Percentiles rank a stretch among this genome's conserved stretches.
phyloP scores from a whole-genome alignment of 305 asterid species.

The Salvia sclarea region DNA sequence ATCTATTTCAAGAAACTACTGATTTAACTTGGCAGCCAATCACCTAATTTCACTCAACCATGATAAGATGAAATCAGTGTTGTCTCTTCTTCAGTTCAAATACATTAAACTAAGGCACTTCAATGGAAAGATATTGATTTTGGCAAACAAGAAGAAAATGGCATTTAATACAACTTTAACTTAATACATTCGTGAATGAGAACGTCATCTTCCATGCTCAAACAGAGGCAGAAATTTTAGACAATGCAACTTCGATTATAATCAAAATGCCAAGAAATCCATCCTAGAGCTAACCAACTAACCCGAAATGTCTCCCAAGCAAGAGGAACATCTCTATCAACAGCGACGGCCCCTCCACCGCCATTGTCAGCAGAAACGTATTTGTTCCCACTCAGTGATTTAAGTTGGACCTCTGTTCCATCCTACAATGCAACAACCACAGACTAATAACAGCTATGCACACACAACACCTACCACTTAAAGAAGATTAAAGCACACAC shows the following conservation, averaged over 20 bases:
- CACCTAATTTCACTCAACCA: neutral
- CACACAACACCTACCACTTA: too few species aligned
- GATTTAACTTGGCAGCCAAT: neutral
- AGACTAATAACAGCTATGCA: neutral
- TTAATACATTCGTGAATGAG: neutral
- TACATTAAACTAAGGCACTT: neutral
- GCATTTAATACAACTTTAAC: neutral
- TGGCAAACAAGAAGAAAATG: neutral
- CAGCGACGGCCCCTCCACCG: constrained; percentile 54
- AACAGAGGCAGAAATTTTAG: neutral
- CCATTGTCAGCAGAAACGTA: constrained; percentile 72
- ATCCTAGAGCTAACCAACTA: constrained; percentile 3
- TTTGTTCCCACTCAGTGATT: constrained; percentile 54
- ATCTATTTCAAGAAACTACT: neutral
- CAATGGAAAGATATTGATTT: neutral
- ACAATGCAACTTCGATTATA: neutral
- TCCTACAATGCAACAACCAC: constrained; percentile 52
- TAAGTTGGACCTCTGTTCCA: constrained; percentile 73
- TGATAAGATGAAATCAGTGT: neutral
- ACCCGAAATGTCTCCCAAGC: constrained; percentile 84
- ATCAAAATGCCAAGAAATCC: neutral
- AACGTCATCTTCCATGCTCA: neutral
- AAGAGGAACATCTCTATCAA: constrained; percentile 63
- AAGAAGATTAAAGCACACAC: too few species aligned
- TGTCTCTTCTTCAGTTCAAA: constrained; percentile 5